Evolutionary conservation across 139 green algal genomes (phyloP), one percentile per base, ranked within the genome.

Genomic region (Chlamydomonas incerta): DNA sequence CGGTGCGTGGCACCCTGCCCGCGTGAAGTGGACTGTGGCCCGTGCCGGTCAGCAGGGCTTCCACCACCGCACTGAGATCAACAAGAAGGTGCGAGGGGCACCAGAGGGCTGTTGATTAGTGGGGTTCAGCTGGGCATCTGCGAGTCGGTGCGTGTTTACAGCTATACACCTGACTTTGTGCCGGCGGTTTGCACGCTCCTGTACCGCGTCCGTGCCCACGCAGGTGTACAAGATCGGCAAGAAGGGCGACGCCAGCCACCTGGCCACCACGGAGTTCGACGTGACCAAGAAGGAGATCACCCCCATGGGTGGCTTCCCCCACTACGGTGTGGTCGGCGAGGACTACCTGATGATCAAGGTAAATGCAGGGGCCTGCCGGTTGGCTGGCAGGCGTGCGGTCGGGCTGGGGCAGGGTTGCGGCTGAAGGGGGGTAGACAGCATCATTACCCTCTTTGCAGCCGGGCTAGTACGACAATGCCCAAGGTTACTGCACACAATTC

Each of bases 341-440:
- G 98, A 99, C 93, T 99, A 96, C 94, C 62, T 99, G 60, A 98
- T 99, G 95, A 93, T 99, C 92, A 99, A 99, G 95, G 95, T 94
- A 55, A 23, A n/a, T 24, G 41, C 41, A 50, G 41, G 8, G 41
- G 41, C 41, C 6, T 5, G 41, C 5, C 41, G 6, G 41, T 50
- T 50, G 41, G 41, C 18, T 62, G 55, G 55, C 55, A 18, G 55
- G 55, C 55, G 55, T 18, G 15, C 55, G 18, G 55, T 62, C 55
- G 55, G 55, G 55, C 18, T 18, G 55, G 17, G 20, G 60, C 31
- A 73, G 35, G 10, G 37, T 58, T 76, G 21, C 34, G 28, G 13
- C 68, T 6, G 34, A n/a, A n/a, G n/a, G n/a, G n/a, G n/a, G n/a
- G n/a, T n/a, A n/a, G n/a, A n/a, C n/a, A n/a, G 41, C 41, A 50